Percentiles rank a stretch among this genome's conserved stretches.
Conservation (phyloP, 768 basidiomycete species). For the Sporobolomyces phaffii region DNA sequence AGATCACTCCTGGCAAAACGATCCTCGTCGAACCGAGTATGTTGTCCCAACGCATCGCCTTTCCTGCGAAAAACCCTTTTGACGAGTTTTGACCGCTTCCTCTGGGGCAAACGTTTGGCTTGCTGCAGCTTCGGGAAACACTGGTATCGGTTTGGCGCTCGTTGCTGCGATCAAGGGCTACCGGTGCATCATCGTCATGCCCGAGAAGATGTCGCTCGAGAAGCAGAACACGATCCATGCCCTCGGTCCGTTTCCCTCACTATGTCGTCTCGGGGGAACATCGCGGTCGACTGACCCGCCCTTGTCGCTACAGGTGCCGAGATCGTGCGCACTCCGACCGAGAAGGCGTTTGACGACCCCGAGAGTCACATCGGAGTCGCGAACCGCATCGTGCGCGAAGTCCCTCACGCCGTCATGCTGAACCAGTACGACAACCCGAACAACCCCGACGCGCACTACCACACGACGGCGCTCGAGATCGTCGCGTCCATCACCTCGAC, state of each 20-base stretch:
- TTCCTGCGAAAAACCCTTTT: background rate
- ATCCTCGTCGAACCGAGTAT: constrained; percentile 82
- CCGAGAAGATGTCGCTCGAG: constrained; percentile 94
- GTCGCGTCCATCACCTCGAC: constrained; percentile 75
- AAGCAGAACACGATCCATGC: constrained; percentile 88
- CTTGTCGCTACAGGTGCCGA: constrained; percentile 77
- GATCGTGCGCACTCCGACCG: constrained; percentile 87
- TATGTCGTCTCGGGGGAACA: background rate
- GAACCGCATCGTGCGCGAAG: constrained; percentile 64
- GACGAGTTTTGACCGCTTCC: no score
- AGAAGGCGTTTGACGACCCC: constrained; percentile 79
- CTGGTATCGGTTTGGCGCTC: constrained; percentile 72
- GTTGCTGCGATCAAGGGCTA: constrained; percentile 80
- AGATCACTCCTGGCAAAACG: constrained; percentile 75
- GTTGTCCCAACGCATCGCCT: background rate
- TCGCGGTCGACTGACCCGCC: background rate
- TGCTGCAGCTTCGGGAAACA: constrained; percentile 38
- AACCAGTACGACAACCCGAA: constrained; percentile 70
- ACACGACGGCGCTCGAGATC: constrained; percentile 86
- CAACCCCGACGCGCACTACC: constrained; percentile 69
- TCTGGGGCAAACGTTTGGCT: no score
- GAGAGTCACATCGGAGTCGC: constrained; percentile 95
- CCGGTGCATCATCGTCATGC: constrained; percentile 52
- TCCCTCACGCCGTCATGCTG: constrained; percentile 78
- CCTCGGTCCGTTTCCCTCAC: constrained; percentile 50